These are phyloP conservation scores for Cryptococcus wingfieldii DNA, from an alignment of 1,284 basidiomycete genomes.

Conservation along the genomic window DNA sequence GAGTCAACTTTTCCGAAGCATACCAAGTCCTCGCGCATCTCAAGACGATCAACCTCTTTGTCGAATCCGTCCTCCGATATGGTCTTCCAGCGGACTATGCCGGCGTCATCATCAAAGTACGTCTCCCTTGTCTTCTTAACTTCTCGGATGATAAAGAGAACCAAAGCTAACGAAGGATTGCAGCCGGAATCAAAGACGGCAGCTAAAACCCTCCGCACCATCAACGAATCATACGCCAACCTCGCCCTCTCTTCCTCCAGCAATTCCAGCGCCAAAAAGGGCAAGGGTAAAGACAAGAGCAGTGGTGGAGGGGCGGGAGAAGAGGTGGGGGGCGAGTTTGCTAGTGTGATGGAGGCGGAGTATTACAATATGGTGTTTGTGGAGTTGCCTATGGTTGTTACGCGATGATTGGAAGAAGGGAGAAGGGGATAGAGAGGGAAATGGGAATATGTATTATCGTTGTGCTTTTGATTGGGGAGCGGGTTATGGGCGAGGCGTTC, in stretches of 20 bases:
- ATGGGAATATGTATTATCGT: too few relatives aligned
- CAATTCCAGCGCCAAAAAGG: conserved; percentile 2
- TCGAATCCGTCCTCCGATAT: conserved; percentile 93
- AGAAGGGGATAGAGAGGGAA: too few relatives aligned
- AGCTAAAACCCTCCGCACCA: conserved; percentile 69
- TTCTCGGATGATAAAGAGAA: too few relatives aligned
- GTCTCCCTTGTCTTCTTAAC: background rate
- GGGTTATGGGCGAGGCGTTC: too few relatives aligned
- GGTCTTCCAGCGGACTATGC: conserved; percentile 91
- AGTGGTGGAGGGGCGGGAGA: conserved; percentile 44
- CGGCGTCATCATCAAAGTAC: conserved; percentile 74
- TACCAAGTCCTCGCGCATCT: conserved; percentile 92
- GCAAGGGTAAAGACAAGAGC: background rate
- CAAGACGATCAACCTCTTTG: conserved; percentile 84
- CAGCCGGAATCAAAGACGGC: conserved; percentile 83
- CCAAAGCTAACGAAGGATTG: too few relatives aligned
- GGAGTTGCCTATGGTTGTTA: conserved; percentile 52
- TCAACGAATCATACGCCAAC: conserved; percentile 76
- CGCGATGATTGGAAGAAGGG: background rate
- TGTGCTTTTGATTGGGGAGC: too few relatives aligned
- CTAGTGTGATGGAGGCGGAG: conserved; percentile 85
- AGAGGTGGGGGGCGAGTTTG: conserved; percentile 80
- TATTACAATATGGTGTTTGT: conserved; percentile 89
- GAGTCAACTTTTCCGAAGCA: conserved; percentile 96
- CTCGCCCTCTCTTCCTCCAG: conserved; percentile 56